Conservation (phyloP, 345 rosid species). For the Pistacia atlantica region DNA sequence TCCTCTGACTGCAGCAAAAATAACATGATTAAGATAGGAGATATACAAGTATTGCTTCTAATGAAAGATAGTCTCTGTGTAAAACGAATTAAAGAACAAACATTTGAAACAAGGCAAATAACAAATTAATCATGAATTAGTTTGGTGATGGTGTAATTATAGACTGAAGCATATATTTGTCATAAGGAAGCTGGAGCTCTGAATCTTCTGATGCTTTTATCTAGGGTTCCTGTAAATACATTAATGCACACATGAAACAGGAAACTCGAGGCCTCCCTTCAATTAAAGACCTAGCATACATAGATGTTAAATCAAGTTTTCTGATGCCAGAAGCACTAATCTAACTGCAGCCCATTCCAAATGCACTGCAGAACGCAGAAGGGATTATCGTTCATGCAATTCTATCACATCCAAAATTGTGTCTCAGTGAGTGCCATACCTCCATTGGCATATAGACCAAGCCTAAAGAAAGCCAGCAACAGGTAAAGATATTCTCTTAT, state of each 20-base stretch:
- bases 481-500: background rate
- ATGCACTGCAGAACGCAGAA: background rate
- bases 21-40: conserved; percentile 8
- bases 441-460: background rate
- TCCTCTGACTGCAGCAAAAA: conserved; percentile 58
- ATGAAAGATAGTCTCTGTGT: background rate
- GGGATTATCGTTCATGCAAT: background rate
- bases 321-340: background rate
- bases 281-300: background rate
- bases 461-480: background rate
- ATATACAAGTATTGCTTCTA: background rate
- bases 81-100: background rate
- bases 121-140: background rate
- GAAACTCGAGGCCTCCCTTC: background rate
- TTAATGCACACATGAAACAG: background rate
- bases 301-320: background rate
- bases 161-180: background rate
- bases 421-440: background rate
- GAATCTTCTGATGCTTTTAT: background rate
- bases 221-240: background rate
- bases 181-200: no score
- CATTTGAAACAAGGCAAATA: background rate
- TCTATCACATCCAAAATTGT: background rate
- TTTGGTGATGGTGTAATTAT: background rate
- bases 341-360: background rate